phyloP scores from a whole-genome alignment of 305 asterid species.

The Ilex paraguariensis region DNA sequence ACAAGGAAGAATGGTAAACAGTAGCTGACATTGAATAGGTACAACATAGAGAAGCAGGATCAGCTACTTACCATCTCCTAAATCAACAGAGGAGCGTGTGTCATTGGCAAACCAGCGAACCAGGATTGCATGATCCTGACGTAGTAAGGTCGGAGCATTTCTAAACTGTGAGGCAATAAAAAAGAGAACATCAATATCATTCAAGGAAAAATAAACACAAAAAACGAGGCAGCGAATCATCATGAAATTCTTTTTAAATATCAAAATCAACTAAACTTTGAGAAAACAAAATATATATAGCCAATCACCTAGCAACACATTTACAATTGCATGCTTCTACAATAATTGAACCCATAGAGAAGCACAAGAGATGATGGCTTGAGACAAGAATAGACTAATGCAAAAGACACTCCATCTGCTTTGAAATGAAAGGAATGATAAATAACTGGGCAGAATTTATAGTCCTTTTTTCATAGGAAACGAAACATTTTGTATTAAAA shows the following conservation, averaged over 20 bases:
- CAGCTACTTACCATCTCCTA: slow-evolving; percentile 48
- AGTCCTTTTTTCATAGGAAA: too few relatives aligned
- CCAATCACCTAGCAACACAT: neutral
- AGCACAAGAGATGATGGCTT: slow-evolving; percentile 1
- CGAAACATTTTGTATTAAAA: too few relatives aligned
- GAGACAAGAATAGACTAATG: neutral
- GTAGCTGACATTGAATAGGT: neutral
- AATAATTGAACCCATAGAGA: slow-evolving; percentile 1
- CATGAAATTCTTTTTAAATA: neutral
- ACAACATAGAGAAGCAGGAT: neutral
- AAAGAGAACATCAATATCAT: slow-evolving; percentile 1
- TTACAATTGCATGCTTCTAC: too few relatives aligned
- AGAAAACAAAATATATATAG: neutral
- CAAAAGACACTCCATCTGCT: neutral
- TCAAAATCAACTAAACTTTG: too few relatives aligned
- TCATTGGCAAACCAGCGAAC: slow-evolving; percentile 51
- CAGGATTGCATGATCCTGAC: slow-evolving; percentile 38
- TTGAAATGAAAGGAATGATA: too few relatives aligned
- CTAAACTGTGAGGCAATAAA: slow-evolving; percentile 45
- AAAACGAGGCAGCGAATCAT: neutral
- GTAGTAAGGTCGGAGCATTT: slow-evolving; percentile 40
- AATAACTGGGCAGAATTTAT: too few relatives aligned
- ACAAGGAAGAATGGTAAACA: neutral
- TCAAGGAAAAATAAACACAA: slow-evolving; percentile 7
- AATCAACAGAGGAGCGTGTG: slow-evolving; percentile 38